These are phyloP conservation scores for Alnus glutinosa DNA, from an alignment of 306 rosid genomes.

Conservation along the genomic window DNA sequence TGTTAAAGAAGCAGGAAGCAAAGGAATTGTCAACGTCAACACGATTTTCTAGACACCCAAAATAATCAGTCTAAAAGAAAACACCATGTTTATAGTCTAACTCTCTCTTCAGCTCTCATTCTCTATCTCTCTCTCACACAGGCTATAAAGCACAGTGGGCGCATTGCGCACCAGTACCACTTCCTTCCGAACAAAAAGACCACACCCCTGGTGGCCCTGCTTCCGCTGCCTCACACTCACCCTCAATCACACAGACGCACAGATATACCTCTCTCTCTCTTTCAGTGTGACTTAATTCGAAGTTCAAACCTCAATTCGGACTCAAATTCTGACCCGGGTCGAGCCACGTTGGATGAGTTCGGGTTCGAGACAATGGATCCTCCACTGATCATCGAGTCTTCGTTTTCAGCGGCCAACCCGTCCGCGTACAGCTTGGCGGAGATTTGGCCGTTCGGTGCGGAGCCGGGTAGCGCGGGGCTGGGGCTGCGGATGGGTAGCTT, in stretches of 20 bases:
- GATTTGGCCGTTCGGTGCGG: slow-evolving; percentile 71
- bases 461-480: slow-evolving; percentile 25
- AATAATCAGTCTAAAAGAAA: no score
- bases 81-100: no score
- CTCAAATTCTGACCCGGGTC: slow-evolving; percentile 13
- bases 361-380: slow-evolving; percentile 62
- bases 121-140: no score
- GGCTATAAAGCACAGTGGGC: slow-evolving; percentile 16
- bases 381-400: slow-evolving; percentile 65
- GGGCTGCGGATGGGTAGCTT: slow-evolving; percentile 50
- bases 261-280: slow-evolving; percentile 12
- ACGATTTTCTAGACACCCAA: background rate
- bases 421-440: slow-evolving; percentile 71
- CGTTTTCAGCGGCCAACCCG: slow-evolving; percentile 75
- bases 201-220: background rate
- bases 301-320: background rate
- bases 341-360: slow-evolving; percentile 28
- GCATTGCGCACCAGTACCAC: slow-evolving; percentile 34
- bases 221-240: background rate
- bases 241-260: background rate
- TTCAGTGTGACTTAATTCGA: background rate
- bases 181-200: slow-evolving; percentile 14
- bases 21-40: background rate
- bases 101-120: background rate
- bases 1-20: no score